Percentiles rank a stretch among this genome's conserved stretches.
phyloP scores from a whole-genome alignment of 768 basidiomycete genomes.

The Boletellus sp. region DNA sequence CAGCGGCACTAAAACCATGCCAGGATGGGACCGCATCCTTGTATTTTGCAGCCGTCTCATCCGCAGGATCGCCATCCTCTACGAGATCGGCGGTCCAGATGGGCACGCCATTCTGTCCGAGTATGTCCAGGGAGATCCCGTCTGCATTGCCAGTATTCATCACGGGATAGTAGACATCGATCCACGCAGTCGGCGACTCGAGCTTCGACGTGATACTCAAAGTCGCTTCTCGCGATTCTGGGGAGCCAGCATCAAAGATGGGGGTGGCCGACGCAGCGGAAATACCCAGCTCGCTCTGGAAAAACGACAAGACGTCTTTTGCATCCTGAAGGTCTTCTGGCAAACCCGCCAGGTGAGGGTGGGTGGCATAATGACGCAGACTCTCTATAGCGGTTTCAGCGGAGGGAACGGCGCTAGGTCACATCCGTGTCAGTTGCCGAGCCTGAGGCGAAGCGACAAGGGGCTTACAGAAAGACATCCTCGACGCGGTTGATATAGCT shows the following conservation, averaged over 20 bases:
- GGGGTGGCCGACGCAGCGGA: slow-evolving; percentile 39
- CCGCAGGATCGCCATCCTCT: slow-evolving; percentile 66
- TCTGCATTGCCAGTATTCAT: slow-evolving; percentile 66
- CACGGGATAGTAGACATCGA: slow-evolving; percentile 85
- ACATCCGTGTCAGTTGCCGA: neutral
- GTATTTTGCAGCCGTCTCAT: slow-evolving; percentile 68
- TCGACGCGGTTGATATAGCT: slow-evolving; percentile 23
- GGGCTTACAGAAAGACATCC: slow-evolving; percentile 35
- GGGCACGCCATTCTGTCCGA: slow-evolving; percentile 49
- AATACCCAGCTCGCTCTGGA: slow-evolving; percentile 64
- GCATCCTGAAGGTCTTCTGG: slow-evolving; percentile 60
- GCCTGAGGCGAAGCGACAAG: neutral
- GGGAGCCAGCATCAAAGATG: slow-evolving; percentile 68
- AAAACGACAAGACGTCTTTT: slow-evolving; percentile 59
- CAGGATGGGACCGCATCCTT: slow-evolving; percentile 71
- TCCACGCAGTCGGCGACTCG: slow-evolving; percentile 64
- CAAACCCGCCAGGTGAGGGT: slow-evolving; percentile 73
- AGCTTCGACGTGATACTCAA: slow-evolving; percentile 47
- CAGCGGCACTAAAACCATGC: slow-evolving; percentile 79
- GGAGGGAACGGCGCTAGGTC: slow-evolving; percentile 50
- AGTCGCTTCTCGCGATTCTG: slow-evolving; percentile 64
- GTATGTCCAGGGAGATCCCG: slow-evolving; percentile 62
- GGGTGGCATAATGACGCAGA: slow-evolving; percentile 57
- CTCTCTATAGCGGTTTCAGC: slow-evolving; percentile 53
- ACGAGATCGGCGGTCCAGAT: slow-evolving; percentile 71